phyloP scores from a whole-genome alignment of 2,329 filamentous ascomycete genomes.

The Neofusicoccum laricinum region DNA sequence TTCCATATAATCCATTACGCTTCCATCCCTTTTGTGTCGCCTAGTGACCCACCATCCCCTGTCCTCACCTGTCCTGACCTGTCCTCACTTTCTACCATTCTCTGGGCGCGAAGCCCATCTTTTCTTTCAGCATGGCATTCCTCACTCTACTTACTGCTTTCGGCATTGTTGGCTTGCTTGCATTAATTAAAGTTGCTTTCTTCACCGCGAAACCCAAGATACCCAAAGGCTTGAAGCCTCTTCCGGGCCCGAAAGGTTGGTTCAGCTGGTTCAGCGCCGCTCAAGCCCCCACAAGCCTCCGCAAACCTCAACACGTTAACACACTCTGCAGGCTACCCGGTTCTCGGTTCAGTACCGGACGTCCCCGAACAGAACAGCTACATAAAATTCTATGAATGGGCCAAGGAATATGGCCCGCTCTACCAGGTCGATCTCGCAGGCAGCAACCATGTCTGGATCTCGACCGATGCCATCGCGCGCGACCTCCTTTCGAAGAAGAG shows the following conservation, averaged over 20 bases:
- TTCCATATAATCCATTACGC: constrained; percentile 8
- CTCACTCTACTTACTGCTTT: constrained; percentile 28
- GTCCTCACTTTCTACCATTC: not conserved
- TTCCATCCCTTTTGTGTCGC: constrained; percentile 7
- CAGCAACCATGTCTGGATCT: constrained; percentile 46
- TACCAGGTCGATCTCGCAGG: constrained; percentile 46
- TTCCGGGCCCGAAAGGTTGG: constrained; percentile 41
- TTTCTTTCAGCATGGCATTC: constrained; percentile 29
- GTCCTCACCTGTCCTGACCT: not conserved
- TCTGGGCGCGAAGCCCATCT: not conserved
- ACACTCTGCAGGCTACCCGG: constrained; percentile 36
- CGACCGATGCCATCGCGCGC: constrained; percentile 40
- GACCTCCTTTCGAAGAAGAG: constrained; percentile 45
- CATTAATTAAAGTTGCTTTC: constrained; percentile 13
- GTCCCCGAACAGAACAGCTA: constrained; percentile 43
- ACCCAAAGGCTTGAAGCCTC: constrained; percentile 34
- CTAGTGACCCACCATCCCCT: not conserved
- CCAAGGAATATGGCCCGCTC: constrained; percentile 43
- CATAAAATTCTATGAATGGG: constrained; percentile 47
- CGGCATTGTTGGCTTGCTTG: constrained; percentile 25
- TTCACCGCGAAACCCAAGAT: constrained; percentile 10
- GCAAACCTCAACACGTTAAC: not conserved
- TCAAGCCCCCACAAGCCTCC: not conserved
- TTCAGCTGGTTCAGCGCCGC: constrained; percentile 16
- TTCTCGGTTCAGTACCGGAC: constrained; percentile 43